These are phyloP conservation scores for Phialemoniopsis sp. DNA, from an alignment of 2,329 filamentous ascomycete species.

Conservation along the genomic window DNA sequence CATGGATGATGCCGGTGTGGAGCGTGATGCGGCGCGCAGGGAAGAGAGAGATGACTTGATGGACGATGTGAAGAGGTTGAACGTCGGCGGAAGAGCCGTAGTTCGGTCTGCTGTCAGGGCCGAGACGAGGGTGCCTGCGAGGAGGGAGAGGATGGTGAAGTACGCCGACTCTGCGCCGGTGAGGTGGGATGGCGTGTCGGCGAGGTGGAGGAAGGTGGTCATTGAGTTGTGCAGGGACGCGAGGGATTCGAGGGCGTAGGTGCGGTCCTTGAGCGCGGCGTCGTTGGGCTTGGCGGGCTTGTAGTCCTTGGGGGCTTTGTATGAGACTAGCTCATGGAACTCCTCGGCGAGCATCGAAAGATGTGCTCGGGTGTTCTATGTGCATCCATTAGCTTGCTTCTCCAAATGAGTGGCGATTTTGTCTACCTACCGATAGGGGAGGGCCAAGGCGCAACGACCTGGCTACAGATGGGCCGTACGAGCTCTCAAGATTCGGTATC, in stretches of 20 bases:
- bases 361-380: conserved; percentile 44
- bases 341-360: conserved; percentile 44
- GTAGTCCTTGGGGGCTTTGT: conserved; percentile 44
- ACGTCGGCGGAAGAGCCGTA: conserved; percentile 1
- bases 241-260: conserved; percentile 37
- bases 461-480: conserved; percentile 30
- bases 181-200: conserved; percentile 18
- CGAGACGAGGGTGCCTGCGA: conserved; percentile 22
- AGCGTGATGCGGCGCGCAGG: conserved; percentile 7
- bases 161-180: conserved; percentile 38
- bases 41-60: conserved; percentile 11
- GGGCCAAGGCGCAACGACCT: conserved; percentile 46
- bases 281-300: conserved; percentile 37
- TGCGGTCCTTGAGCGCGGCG: conserved; percentile 33
- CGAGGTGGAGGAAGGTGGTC: conserved; percentile 27
- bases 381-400: background rate
- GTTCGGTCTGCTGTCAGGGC: conserved; percentile 12
- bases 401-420: background rate
- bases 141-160: conserved; percentile 36
- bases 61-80: conserved; percentile 5
- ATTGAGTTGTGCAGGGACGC: conserved; percentile 36
- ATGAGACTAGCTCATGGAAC: conserved; percentile 44
- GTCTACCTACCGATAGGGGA: conserved; percentile 38
- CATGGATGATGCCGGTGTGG: background rate
- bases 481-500: conserved; percentile 42